These are phyloP conservation scores for Rickenella mellea DNA, from an alignment of 768 basidiomycete genomes.

Conservation along the genomic window DNA sequence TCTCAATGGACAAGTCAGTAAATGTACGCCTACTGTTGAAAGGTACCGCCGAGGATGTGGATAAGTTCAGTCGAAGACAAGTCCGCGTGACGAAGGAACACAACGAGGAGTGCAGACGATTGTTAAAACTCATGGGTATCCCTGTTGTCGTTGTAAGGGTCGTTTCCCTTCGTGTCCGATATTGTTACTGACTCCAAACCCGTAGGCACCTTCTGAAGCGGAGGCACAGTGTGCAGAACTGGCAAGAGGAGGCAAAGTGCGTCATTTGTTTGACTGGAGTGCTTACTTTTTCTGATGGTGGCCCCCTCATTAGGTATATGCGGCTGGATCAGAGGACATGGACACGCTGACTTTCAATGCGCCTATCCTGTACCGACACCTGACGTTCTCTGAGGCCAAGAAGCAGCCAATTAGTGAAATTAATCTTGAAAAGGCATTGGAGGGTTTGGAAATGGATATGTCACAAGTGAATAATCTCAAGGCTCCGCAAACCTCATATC, in stretches of 20 bases:
- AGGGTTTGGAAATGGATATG: conserved; percentile 91
- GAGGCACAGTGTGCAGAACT: conserved; percentile 99
- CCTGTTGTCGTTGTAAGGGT: conserved; percentile 88
- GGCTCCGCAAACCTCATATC: background rate
- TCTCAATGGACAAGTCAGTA: conserved; percentile 74
- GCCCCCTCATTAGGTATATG: conserved; percentile 61
- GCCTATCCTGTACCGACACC: conserved; percentile 86
- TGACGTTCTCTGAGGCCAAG: conserved; percentile 97
- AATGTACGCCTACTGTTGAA: conserved; percentile 75
- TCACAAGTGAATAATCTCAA: conserved; percentile 46
- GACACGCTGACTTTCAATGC: conserved; percentile 94
- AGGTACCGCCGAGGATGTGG: conserved; percentile 88
- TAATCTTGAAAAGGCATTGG: conserved; percentile 67
- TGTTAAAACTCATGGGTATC: conserved; percentile 93
- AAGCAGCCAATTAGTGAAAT: conserved; percentile 95
- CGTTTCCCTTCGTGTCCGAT: conserved; percentile 18
- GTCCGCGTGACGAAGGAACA: conserved; percentile 95
- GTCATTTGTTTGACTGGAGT: background rate
- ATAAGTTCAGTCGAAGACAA: conserved; percentile 79
- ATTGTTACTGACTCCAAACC: background rate
- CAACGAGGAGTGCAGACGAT: conserved; percentile 86
- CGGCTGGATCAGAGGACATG: conserved; percentile 99
- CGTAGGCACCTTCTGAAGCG: conserved; percentile 95
- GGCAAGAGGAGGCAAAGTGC: conserved; percentile 87
- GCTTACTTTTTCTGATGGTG: background rate